Evolutionary conservation across 306 rosid species (phyloP).

Genomic region (Glycyrrhiza uralensis): DNA sequence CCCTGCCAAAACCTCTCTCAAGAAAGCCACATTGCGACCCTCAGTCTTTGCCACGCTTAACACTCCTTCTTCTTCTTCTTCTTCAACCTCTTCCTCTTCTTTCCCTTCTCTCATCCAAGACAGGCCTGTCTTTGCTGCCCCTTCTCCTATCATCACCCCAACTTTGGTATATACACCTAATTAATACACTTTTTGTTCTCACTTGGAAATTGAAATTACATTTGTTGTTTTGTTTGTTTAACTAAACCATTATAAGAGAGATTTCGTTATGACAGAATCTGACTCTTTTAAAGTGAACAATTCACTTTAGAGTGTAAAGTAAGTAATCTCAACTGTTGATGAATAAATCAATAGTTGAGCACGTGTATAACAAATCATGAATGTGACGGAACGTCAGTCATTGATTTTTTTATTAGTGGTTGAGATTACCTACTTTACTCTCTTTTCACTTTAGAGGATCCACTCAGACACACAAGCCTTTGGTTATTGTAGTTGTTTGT

Average conservation of each 20-base stretch:
- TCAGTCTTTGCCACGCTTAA: slow-evolving; percentile 45
- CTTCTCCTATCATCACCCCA: slow-evolving; percentile 69
- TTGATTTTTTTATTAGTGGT: too few species aligned
- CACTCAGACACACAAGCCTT: too few species aligned
- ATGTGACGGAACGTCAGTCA: too few species aligned
- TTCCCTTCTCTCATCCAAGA: slow-evolving; percentile 76
- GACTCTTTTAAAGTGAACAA: too few species aligned
- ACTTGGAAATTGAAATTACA: not conserved
- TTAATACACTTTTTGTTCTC: not conserved
- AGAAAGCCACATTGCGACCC: slow-evolving; percentile 50
- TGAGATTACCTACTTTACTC: too few species aligned
- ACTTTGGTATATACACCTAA: slow-evolving; percentile 48
- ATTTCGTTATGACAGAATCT: too few species aligned
- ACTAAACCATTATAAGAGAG: too few species aligned
- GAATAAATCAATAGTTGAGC: too few species aligned
- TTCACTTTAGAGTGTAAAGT: too few species aligned
- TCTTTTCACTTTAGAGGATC: too few species aligned
- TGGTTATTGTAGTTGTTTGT: not conserved
- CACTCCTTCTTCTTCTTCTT: slow-evolving; percentile 43
- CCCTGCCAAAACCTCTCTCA: slow-evolving; percentile 32
- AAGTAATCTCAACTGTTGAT: too few species aligned
- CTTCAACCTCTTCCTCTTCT: slow-evolving; percentile 36
- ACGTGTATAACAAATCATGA: too few species aligned
- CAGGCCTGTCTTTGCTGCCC: slow-evolving; percentile 75
- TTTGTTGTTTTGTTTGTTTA: not conserved